Base-by-base conservation (phyloP, 192 early-diverging fungal species). In the Physocladia obscura region DNA sequence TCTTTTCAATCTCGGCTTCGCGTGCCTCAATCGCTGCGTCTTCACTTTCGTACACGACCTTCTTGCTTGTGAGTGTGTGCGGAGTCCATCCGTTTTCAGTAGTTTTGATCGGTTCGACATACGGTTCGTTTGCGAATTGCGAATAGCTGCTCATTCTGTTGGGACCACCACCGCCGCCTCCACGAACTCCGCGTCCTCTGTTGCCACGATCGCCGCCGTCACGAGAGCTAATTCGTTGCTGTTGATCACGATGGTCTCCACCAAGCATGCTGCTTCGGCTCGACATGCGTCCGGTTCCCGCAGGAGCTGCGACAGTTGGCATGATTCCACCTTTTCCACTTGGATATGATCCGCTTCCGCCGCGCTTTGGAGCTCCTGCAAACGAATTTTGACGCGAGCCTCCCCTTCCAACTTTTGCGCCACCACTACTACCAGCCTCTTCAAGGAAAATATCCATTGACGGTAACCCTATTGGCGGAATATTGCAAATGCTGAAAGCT, bases 71-170 rank as follows among this genome's bases (percentile, higher is more conserved):
- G 34, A 67, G 29, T 40, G 80, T 78, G 37, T 62, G 78, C 19
- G 92, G 87, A 13, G 76, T 78, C 89, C 96, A 98, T 21, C 94
- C 91, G 70, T 91, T 89, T 63, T 94, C 90, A 38, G 84, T 80
- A 78, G 88, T 87, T 69, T 89, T 88, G 56, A 97, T 80, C 57
- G 92, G 91, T 76, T 89, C 89, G 64, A 94, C 76, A n/a, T 44
- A 44, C 21, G 73, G 73, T 35, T 52, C 48, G 36, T 54, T 44
- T 17, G 65, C 17, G 24, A 22, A 11, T 27, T n/a, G 15, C 31
- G 29, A 21, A 4, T 49, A 6, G 48, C 31, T 32, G 15, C 31
- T 19, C 8, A 35, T 26, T n/a, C 52, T 8, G 36, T 35, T 24
- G 27, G 36, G 21, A 48, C 75, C 70, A 65, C 69, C 60, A 27